phyloP scores from a whole-genome alignment of 352 stramenopile species.

The Blastocystis hominis region DNA sequence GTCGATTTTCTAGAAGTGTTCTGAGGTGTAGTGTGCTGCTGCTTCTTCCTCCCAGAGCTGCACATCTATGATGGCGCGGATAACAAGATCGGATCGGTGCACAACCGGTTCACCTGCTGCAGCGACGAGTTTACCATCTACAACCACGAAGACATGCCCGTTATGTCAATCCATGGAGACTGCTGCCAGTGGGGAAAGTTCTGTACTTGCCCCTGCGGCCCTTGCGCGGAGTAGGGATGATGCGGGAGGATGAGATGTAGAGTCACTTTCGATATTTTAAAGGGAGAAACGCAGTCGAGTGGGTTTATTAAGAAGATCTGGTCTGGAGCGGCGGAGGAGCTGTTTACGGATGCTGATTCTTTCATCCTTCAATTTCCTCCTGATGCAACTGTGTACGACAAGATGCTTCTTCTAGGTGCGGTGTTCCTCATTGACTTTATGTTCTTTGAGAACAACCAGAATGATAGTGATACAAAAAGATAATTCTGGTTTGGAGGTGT shows the following conservation, averaged over 20 bases:
- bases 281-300: not conserved
- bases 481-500: not conserved
- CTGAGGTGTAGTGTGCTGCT: not conserved
- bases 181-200: conserved; percentile 51
- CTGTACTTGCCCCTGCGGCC: conserved; percentile 20
- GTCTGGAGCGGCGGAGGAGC: not conserved
- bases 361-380: conserved; percentile 21
- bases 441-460: conserved; percentile 48
- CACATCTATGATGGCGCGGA: not conserved
- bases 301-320: conserved; percentile 46
- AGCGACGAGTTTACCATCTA: conserved; percentile 20
- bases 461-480: not conserved
- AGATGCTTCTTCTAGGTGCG: conserved; percentile 26
- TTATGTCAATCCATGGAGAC: conserved; percentile 43
- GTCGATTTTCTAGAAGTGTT: not conserved
- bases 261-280: conserved; percentile 12
- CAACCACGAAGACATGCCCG: conserved; percentile 10
- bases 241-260: not conserved
- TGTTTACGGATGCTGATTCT: conserved; percentile 19
- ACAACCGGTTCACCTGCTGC: conserved; percentile 33
- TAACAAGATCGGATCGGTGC: conserved; percentile 23
- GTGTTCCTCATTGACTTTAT: conserved; percentile 58
- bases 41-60: conserved; percentile 11
- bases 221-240: not conserved
- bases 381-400: conserved; percentile 39